Evolutionary conservation across 371 early-diverging fungal species (phyloP).

Genomic region (Rhizopus delemar): DNA sequence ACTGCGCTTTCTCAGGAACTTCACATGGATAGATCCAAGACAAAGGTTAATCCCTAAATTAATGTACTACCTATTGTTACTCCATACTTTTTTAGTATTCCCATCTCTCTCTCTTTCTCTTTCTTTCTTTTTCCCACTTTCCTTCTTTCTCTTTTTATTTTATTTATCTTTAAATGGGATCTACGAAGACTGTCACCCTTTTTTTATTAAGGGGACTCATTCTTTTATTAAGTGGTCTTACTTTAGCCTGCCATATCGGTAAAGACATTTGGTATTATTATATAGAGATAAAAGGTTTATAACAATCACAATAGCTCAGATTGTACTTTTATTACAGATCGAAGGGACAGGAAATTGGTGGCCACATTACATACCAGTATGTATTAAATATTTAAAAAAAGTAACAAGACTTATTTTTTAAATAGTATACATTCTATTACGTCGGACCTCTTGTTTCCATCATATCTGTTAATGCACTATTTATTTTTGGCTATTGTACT

Average conservation of each 20-base stretch:
- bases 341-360: constrained; percentile 24
- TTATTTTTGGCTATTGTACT: constrained; percentile 19
- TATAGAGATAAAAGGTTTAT: neutral
- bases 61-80: too few species aligned
- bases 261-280: neutral
- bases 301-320: constrained; percentile 25
- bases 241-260: constrained; percentile 27
- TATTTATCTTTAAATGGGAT: too few species aligned
- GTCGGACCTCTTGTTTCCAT: constrained; percentile 42
- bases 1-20: too few species aligned
- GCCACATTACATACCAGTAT: constrained; percentile 37
- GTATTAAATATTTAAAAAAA: neutral
- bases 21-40: too few species aligned
- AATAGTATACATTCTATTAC: constrained; percentile 44
- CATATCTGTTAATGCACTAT: constrained; percentile 28
- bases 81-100: too few species aligned
- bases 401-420: neutral
- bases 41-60: too few species aligned
- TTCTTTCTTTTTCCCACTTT: too few species aligned
- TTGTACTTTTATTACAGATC: constrained; percentile 25
- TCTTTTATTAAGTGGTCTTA: constrained; percentile 12
- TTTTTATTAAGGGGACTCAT: constrained; percentile 9
- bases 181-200: too few species aligned
- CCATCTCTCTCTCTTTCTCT: too few species aligned
- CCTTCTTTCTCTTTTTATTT: too few species aligned